phyloP scores from a whole-genome alignment of 2,329 filamentous ascomycete species.

The Phyllosticta citrichinensis region DNA sequence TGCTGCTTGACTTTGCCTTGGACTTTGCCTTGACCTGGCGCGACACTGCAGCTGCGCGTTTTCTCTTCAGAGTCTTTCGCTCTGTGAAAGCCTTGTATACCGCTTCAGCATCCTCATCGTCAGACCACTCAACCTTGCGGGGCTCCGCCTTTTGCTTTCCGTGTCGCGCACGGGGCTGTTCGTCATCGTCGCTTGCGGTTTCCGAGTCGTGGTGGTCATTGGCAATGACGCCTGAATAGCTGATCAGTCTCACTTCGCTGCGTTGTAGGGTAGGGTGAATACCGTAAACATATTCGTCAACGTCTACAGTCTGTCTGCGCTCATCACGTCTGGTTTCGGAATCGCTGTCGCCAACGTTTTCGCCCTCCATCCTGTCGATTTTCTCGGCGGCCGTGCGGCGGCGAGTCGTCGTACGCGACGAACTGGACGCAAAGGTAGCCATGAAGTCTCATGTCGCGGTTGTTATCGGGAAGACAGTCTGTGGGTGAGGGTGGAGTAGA shows the following conservation, averaged over 20 bases:
- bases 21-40: slow-evolving; percentile 36
- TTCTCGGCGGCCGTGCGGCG: background rate
- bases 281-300: slow-evolving; percentile 26
- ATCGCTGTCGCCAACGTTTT: slow-evolving; percentile 20
- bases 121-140: slow-evolving; percentile 19
- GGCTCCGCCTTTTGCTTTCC: background rate
- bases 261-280: background rate
- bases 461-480: background rate
- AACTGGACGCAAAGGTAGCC: background rate
- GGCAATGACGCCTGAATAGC: background rate
- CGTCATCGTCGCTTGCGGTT: background rate
- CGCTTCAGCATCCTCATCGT: slow-evolving; percentile 46
- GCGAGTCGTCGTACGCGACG: background rate
- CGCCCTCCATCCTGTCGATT: slow-evolving; percentile 11
- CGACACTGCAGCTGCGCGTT: slow-evolving; percentile 34
- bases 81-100: slow-evolving; percentile 57
- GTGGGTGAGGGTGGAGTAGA: background rate
- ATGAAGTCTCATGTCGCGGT: background rate
- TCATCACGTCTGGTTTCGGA: slow-evolving; percentile 31
- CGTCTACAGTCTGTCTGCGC: slow-evolving; percentile 17
- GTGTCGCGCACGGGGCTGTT: background rate
- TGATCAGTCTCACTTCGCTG: background rate
- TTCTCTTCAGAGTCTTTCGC: slow-evolving; percentile 44
- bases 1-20: slow-evolving; percentile 23
- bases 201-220: background rate